These are phyloP conservation scores for Candida loeiensis DNA, from an alignment of 805 yeast species.

Conservation along the genomic window DNA sequence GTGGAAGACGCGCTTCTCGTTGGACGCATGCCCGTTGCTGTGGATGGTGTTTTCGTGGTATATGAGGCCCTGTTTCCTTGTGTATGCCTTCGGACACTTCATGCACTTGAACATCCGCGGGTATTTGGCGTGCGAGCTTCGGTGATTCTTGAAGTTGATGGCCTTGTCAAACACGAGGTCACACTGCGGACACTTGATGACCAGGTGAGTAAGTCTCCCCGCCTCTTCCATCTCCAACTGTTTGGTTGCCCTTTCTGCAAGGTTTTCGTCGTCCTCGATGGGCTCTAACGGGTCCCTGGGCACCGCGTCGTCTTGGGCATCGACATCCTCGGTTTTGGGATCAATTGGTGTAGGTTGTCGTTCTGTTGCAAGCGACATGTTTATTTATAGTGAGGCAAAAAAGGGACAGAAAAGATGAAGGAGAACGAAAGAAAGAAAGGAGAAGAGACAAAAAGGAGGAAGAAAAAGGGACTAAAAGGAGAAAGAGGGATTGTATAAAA, in stretches of 20 bases:
- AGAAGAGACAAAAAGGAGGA: no score
- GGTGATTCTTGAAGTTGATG: constrained; percentile 10
- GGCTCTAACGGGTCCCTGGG: neutral
- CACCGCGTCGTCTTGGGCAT: neutral
- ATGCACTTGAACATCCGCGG: constrained; percentile 8
- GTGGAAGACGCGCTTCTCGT: constrained; percentile 10
- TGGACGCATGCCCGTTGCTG: constrained; percentile 4
- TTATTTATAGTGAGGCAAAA: no score
- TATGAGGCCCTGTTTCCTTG: constrained; percentile 17
- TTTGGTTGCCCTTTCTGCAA: constrained; percentile 1
- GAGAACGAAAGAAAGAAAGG: no score
- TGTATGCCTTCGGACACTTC: constrained; percentile 12
- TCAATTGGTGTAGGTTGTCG: no score
- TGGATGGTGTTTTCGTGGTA: constrained; percentile 9
- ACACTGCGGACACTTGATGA: neutral
- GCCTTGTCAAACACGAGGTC: constrained; percentile 4
- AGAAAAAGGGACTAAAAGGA: no score
- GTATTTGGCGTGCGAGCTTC: constrained; percentile 9
- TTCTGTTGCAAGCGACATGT: constrained; percentile 2
- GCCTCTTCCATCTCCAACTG: neutral
- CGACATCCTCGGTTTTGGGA: no score
- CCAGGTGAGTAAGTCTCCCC: neutral
- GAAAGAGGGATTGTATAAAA: no score
- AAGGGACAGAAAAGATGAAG: no score
- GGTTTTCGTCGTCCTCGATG: neutral